Evolutionary conservation across 768 basidiomycete genomes (phyloP).

Genomic region (Termitomyces sp.): DNA sequence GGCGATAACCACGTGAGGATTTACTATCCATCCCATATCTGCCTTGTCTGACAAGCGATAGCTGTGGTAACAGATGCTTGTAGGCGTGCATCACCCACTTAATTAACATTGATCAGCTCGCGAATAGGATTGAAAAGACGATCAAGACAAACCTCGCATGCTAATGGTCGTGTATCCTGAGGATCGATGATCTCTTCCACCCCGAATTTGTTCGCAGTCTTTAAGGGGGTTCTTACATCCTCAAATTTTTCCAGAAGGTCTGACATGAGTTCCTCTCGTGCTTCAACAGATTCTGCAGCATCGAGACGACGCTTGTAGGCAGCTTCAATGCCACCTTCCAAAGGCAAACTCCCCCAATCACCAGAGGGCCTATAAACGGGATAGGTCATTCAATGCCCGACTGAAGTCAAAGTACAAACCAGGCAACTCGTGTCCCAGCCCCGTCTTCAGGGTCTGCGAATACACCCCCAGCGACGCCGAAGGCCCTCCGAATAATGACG

Average conservation of each 20-base stretch:
- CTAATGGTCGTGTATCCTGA: conserved; percentile 32
- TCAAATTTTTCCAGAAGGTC: conserved; percentile 33
- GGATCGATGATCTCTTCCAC: conserved; percentile 41
- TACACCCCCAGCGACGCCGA: conserved; percentile 37
- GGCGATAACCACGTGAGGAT: conserved; percentile 26
- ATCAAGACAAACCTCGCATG: conserved; percentile 30
- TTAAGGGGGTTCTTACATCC: conserved; percentile 32
- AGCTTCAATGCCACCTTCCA: conserved; percentile 40
- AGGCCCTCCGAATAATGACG: conserved; percentile 33
- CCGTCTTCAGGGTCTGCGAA: conserved; percentile 36
- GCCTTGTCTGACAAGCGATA: conserved; percentile 22
- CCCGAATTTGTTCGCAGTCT: conserved; percentile 36
- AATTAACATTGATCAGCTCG: not conserved
- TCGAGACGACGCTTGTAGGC: conserved; percentile 38
- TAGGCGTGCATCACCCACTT: conserved; percentile 35
- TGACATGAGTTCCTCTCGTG: conserved; percentile 30
- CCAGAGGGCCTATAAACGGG: conserved; percentile 31
- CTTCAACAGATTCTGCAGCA: conserved; percentile 23
- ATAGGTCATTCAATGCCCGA: not conserved
- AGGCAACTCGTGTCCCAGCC: conserved; percentile 30
- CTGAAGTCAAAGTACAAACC: conserved; percentile 19
- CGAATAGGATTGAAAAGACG: not conserved
- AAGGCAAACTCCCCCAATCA: conserved; percentile 38
- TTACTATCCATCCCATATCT: conserved; percentile 26
- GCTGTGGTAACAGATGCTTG: conserved; percentile 29